Conservation (phyloP, 1,284 basidiomycete genomes). For the Tylopilus microsporus region DNA sequence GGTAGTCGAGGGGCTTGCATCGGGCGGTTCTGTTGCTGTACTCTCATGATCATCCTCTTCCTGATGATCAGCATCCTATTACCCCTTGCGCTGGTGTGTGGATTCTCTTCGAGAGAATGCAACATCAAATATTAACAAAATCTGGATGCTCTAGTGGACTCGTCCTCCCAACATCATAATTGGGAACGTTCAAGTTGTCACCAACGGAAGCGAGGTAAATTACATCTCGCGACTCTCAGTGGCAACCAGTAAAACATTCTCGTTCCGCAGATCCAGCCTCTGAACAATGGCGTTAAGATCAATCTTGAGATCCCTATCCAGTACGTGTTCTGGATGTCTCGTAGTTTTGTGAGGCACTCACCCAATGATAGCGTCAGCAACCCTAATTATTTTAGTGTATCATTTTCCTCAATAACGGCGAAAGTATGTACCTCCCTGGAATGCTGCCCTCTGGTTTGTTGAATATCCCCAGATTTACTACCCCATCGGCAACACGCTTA, state of each 20-base stretch:
- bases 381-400: constrained; percentile 80
- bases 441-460: constrained; percentile 2
- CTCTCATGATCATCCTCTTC: constrained; percentile 59
- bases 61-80: constrained; percentile 67
- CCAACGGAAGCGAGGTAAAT: constrained; percentile 42
- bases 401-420: constrained; percentile 66
- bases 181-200: constrained; percentile 46
- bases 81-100: constrained; percentile 63
- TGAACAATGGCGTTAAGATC: constrained; percentile 50
- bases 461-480: constrained; percentile 57
- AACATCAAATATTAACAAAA: constrained; percentile 10
- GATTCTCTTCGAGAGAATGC: not conserved
- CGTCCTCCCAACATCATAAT: constrained; percentile 72
- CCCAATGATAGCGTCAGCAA: constrained; percentile 61
- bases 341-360: constrained; percentile 9
- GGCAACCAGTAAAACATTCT: constrained; percentile 3
- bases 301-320: constrained; percentile 66
- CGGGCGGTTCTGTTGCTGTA: constrained; percentile 68
- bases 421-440: constrained; percentile 37
- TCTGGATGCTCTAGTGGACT: constrained; percentile 55
- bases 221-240: constrained; percentile 8
- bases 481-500: constrained; percentile 59
- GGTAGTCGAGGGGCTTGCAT: constrained; percentile 54
- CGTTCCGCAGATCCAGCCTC: constrained; percentile 35
- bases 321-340: constrained; percentile 37